Evolutionary conservation across 306 rosid species (phyloP).

Genomic region (Vigna nakashimae): DNA sequence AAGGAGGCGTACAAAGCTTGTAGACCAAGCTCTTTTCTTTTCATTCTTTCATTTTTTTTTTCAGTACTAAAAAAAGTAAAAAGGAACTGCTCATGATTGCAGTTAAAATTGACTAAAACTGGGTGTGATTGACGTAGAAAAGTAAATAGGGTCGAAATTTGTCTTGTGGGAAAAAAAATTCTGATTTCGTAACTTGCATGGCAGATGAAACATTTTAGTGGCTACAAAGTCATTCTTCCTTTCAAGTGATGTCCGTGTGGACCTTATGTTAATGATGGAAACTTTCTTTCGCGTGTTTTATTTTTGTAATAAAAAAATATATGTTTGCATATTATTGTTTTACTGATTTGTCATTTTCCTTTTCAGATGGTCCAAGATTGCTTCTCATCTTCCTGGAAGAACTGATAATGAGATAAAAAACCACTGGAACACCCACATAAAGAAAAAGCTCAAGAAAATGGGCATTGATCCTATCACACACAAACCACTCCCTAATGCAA

Average conservation of each 20-base stretch:
- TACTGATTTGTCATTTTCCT: not conserved
- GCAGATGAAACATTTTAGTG: slow-evolving; percentile 43
- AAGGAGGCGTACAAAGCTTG: slow-evolving; percentile 35
- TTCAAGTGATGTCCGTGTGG: slow-evolving; percentile 33
- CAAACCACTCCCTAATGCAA: slow-evolving; percentile 54
- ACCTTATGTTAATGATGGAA: slow-evolving; percentile 30
- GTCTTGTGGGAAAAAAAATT: slow-evolving; percentile 20
- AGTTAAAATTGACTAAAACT: slow-evolving; percentile 40
- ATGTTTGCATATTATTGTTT: not conserved
- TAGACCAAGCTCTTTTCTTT: not conserved
- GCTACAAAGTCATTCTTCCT: slow-evolving; percentile 44
- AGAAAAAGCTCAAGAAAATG: slow-evolving; percentile 82
- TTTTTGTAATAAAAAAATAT: not conserved
- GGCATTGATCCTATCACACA: slow-evolving; percentile 86
- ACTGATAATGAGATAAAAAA: slow-evolving; percentile 89
- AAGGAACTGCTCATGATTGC: slow-evolving; percentile 14
- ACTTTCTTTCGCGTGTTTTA: not conserved
- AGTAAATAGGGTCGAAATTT: slow-evolving; percentile 29
- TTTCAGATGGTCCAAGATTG: slow-evolving; percentile 86
- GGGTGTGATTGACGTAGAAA: slow-evolving; percentile 11
- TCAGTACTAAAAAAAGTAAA: not conserved
- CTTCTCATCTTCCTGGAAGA: slow-evolving; percentile 89
- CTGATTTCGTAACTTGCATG: slow-evolving; percentile 38
- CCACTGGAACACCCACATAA: slow-evolving; percentile 94
- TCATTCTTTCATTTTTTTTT: not conserved